Evolutionary conservation across 2,329 filamentous ascomycete genomes (phyloP).

Genomic region (Penicillium sclerotiorum): DNA sequence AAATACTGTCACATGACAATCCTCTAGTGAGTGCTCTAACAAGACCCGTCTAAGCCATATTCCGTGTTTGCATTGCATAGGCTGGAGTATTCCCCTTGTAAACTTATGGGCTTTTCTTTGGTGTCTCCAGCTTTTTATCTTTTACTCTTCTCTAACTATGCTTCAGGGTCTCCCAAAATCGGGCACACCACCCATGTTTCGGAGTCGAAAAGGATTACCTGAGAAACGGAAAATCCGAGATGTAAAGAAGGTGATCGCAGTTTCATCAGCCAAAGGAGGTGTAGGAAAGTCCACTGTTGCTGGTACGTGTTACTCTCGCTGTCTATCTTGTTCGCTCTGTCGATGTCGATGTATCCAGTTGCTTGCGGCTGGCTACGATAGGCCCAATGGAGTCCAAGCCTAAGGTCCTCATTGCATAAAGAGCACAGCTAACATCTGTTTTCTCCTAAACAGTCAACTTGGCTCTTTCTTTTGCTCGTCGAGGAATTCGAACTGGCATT

Average conservation of each 20-base stretch:
- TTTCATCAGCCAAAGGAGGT: slow-evolving; percentile 96
- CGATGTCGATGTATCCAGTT: too few relatives aligned
- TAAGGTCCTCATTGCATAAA: too few relatives aligned
- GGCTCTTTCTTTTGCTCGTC: slow-evolving; percentile 79
- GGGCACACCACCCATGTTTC: slow-evolving; percentile 67
- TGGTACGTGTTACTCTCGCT: too few relatives aligned
- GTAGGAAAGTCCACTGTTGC: slow-evolving; percentile 96
- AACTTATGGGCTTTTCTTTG: not conserved
- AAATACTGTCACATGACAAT: slow-evolving; percentile 74
- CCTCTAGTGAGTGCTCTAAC: slow-evolving; percentile 65
- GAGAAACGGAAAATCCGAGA: slow-evolving; percentile 77
- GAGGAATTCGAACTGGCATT: slow-evolving; percentile 80
- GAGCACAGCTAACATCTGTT: slow-evolving; percentile 3
- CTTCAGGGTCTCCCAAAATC: slow-evolving; percentile 79
- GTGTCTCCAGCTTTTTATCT: not conserved
- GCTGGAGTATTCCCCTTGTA: too few relatives aligned
- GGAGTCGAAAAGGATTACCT: slow-evolving; percentile 77
- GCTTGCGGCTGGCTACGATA: too few relatives aligned
- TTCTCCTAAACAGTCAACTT: slow-evolving; percentile 64
- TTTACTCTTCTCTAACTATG: not conserved
- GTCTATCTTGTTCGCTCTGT: too few relatives aligned
- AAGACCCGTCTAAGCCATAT: not conserved
- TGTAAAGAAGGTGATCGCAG: slow-evolving; percentile 90
- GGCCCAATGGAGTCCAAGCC: too few relatives aligned
- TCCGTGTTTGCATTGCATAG: not conserved